A percentile compares a stretch with the other conserved stretches of the same genome.
Evolutionary conservation across 108 stramenopile genomes (phyloP).

Genomic region (Cyclotella baltica): DNA sequence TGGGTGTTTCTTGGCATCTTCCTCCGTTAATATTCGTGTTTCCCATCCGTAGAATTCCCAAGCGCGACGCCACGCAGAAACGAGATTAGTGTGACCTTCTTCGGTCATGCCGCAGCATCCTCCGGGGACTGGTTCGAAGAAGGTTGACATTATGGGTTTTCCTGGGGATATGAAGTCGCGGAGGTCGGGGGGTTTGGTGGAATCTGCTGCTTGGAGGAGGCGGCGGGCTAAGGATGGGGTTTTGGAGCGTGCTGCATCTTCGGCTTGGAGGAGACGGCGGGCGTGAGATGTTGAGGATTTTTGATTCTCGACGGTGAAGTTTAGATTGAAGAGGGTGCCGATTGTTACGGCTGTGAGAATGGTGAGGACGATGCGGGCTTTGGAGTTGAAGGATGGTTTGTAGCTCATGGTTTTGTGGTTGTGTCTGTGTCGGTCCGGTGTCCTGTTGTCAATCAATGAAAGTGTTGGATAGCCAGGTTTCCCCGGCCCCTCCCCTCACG

Average conservation of each 20-base stretch:
- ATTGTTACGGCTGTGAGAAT: not conserved
- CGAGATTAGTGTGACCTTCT: conserved; percentile 21
- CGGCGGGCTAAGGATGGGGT: not conserved
- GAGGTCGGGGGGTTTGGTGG: not conserved
- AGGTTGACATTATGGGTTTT: conserved; percentile 30
- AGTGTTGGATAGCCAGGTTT: no score
- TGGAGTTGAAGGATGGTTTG: not conserved
- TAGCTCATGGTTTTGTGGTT: not conserved
- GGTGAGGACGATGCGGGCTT: not conserved
- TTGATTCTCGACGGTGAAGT: not conserved
- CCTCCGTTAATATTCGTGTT: conserved; percentile 11
- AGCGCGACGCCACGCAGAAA: conserved; percentile 12
- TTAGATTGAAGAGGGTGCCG: conserved; percentile 1
- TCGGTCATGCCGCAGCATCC: conserved; percentile 38
- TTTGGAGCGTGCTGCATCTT: not conserved
- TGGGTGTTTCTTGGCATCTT: conserved; percentile 23
- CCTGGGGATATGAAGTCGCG: not conserved
- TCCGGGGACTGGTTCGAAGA: conserved; percentile 17
- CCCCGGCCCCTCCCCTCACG: no score
- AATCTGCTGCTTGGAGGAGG: not conserved
- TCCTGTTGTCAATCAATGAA: no score
- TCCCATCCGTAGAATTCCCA: conserved; percentile 25
- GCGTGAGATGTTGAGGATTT: not conserved
- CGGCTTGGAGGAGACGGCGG: conserved; percentile 14
- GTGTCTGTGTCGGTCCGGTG: no score